Evolutionary conservation across 148 eudicot species (phyloP).

Genomic region (Hydrangea macrophylla): DNA sequence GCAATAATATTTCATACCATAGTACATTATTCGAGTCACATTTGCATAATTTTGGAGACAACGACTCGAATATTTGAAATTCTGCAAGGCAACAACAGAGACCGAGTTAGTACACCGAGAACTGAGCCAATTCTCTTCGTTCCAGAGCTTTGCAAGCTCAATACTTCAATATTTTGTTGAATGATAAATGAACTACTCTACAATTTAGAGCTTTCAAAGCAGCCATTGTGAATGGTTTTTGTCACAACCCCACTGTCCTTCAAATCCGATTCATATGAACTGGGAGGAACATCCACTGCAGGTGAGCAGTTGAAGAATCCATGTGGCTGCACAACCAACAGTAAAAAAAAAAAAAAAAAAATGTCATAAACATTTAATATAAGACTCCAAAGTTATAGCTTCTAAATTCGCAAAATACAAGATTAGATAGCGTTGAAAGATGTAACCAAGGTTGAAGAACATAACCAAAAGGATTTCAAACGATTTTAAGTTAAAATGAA

Average conservation of each 20-base stretch:
- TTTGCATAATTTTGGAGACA: not conserved
- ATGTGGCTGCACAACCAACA: slow-evolving; percentile 41
- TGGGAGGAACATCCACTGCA: slow-evolving; percentile 61
- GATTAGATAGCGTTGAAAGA: too few relatives aligned
- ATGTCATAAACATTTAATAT: too few relatives aligned
- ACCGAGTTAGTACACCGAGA: not conserved
- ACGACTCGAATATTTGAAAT: too few relatives aligned
- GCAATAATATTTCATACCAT: too few relatives aligned
- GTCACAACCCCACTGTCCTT: slow-evolving; percentile 45
- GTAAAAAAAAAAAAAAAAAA: too few relatives aligned
- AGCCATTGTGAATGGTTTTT: slow-evolving; percentile 36
- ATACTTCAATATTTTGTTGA: not conserved
- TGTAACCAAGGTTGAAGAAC: too few relatives aligned
- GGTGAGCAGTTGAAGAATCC: slow-evolving; percentile 75
- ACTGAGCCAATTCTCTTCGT: not conserved
- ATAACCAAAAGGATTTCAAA: too few relatives aligned
- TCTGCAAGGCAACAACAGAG: too few relatives aligned
- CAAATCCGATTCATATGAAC: slow-evolving; percentile 34
- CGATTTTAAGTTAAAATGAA: not conserved
- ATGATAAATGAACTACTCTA: not conserved
- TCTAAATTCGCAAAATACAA: too few relatives aligned
- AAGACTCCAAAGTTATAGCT: too few relatives aligned
- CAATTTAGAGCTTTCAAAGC: slow-evolving; percentile 34
- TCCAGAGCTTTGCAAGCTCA: not conserved
- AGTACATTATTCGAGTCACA: not conserved